Evolutionary conservation across 2,329 filamentous ascomycete genomes (phyloP).

Genomic region (Colletotrichum melonis): DNA sequence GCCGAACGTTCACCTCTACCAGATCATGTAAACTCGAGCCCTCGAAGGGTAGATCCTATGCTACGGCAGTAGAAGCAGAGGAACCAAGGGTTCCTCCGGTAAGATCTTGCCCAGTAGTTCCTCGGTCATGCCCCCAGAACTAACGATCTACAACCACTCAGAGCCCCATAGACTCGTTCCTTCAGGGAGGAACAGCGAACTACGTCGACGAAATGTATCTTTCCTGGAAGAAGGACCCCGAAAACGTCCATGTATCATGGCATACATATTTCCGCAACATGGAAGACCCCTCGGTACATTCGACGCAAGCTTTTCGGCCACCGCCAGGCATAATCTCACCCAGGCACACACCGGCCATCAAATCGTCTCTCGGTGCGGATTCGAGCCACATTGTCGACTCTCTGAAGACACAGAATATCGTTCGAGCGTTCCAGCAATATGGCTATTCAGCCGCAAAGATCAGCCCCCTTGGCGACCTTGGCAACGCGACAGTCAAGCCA

Average conservation of each 20-base stretch:
- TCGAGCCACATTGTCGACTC: slow-evolving; percentile 89
- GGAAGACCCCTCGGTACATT: slow-evolving; percentile 96
- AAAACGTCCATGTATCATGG: slow-evolving; percentile 97
- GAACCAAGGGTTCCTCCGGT: not conserved
- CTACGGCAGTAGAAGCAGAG: not conserved
- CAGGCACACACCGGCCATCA: slow-evolving; percentile 75
- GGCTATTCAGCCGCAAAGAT: slow-evolving; percentile 98
- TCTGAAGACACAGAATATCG: slow-evolving; percentile 95
- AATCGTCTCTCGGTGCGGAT: slow-evolving; percentile 73
- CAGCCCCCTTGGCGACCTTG: slow-evolving; percentile 92
- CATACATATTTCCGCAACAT: slow-evolving; percentile 99
- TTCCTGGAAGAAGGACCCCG: slow-evolving; percentile 92
- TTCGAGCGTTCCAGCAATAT: slow-evolving; percentile 96
- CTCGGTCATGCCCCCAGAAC: not conserved
- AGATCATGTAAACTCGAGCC: not conserved
- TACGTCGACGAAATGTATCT: slow-evolving; percentile 99
- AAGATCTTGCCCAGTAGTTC: accelerated
- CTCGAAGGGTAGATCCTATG: not conserved
- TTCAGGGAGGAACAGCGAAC: slow-evolving; percentile 95
- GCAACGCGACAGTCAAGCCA: slow-evolving; percentile 85
- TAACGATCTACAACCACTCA: not conserved
- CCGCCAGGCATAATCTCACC: slow-evolving; percentile 91
- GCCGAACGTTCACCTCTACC: not conserved
- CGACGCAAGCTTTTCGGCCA: slow-evolving; percentile 95
- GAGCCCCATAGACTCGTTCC: slow-evolving; percentile 79